Evolutionary conservation across 257 asterid genomes (phyloP).

Genomic region (Ophiorrhiza pumila): DNA sequence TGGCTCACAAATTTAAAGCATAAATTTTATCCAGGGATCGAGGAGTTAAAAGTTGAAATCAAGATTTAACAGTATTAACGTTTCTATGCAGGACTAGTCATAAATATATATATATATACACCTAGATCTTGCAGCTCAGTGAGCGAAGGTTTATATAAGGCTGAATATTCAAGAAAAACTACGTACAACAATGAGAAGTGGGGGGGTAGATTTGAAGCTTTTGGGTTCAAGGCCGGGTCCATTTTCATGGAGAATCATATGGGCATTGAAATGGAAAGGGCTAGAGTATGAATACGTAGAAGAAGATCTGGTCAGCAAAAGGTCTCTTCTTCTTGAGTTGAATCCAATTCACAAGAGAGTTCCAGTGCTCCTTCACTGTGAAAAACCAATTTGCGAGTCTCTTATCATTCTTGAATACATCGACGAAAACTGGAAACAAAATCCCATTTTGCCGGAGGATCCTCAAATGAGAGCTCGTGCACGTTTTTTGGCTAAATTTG

Average conservation of each 20-base stretch:
- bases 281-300: slow-evolving; percentile 13
- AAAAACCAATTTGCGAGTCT: slow-evolving; percentile 15
- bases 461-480: slow-evolving; percentile 6
- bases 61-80: too few species aligned
- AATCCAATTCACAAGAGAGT: slow-evolving; percentile 24
- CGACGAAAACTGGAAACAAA: slow-evolving; percentile 11
- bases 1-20: too few species aligned
- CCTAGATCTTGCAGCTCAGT: too few species aligned
- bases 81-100: too few species aligned
- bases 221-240: slow-evolving; percentile 16
- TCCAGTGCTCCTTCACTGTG: slow-evolving; percentile 17
- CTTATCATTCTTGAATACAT: slow-evolving; percentile 18
- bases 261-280: slow-evolving; percentile 16
- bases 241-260: slow-evolving; percentile 7
- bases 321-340: slow-evolving; percentile 13
- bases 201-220: not conserved
- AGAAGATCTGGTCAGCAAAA: slow-evolving; percentile 17
- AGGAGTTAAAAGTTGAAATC: too few species aligned
- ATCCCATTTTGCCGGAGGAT: slow-evolving; percentile 9
- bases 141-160: not conserved
- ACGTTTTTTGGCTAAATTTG: slow-evolving; percentile 21
- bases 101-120: too few species aligned
- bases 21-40: too few species aligned
- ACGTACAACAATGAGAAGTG: not conserved
- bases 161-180: not conserved